Percentiles rank a stretch among this genome's conserved stretches.
Conservation (phyloP, 768 basidiomycete species). For the Suillus cothurnatus region DNA sequence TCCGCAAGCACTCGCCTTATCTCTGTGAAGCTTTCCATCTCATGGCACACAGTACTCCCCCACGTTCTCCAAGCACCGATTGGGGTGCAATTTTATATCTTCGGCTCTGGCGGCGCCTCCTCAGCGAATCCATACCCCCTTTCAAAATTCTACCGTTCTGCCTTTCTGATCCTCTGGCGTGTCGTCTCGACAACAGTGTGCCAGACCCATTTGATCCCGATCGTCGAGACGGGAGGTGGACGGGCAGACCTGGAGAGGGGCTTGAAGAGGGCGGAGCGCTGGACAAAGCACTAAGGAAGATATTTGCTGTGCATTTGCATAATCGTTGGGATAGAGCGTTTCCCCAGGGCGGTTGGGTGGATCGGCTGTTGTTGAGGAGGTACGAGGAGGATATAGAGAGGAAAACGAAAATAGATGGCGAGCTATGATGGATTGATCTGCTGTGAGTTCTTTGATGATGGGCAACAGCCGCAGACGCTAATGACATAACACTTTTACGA, state of each 20-base stretch:
- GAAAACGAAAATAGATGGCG: neutral
- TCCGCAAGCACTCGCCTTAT: slow-evolving; percentile 87
- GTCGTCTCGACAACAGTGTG: slow-evolving; percentile 86
- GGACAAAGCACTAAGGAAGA: slow-evolving; percentile 61
- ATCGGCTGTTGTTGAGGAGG: slow-evolving; percentile 67
- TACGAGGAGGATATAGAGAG: slow-evolving; percentile 48
- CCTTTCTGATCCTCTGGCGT: slow-evolving; percentile 89
- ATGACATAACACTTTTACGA: neutral
- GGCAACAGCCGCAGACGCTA: neutral
- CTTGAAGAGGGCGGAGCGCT: slow-evolving; percentile 63
- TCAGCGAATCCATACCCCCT: slow-evolving; percentile 71
- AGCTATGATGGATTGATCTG: slow-evolving; percentile 1
- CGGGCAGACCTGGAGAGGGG: slow-evolving; percentile 51
- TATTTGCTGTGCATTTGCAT: slow-evolving; percentile 91
- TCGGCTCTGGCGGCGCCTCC: slow-evolving; percentile 85
- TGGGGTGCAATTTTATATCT: slow-evolving; percentile 94
- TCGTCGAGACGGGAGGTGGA: slow-evolving; percentile 61
- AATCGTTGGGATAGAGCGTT: slow-evolving; percentile 95
- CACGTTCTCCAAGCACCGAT: slow-evolving; percentile 80
- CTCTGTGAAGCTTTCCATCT: slow-evolving; percentile 96
- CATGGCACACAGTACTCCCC: slow-evolving; percentile 75
- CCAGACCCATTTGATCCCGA: slow-evolving; percentile 85
- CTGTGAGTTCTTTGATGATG: neutral
- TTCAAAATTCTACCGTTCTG: slow-evolving; percentile 96
- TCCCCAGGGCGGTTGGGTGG: slow-evolving; percentile 85